Base-by-base conservation (phyloP, 1,284 basidiomycete genomes). In the Porphyrellus sp. region DNA sequence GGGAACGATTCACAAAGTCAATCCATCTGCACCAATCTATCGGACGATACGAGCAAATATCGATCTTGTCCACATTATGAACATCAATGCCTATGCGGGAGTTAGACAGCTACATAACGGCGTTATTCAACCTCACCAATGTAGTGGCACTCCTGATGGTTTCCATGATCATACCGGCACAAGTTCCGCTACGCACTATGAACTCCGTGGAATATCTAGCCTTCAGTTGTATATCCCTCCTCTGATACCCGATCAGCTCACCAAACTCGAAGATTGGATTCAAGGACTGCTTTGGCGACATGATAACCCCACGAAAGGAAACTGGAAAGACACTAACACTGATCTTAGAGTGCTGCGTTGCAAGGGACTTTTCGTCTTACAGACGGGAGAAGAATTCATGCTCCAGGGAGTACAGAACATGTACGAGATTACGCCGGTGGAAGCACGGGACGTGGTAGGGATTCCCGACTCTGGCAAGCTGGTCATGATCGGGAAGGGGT, bases 401-500 rank as follows among this genome's bases (percentile, higher is more conserved):
- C 70, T 96, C 31, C 93, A 97, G 64, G 93, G 93, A 3, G 93
- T 97, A 12, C 76, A 88, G 56, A 90, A 77, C 61, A 77, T 95
- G 68, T 96, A 93, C 64, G 93, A 97, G 59, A 78, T 94, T 18
- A 72, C 74, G 3, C 71, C 77, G 51, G 70, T 85, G 53, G 67
- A 70, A 18, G 67, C 57, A 20, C 62, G 61, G 40, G 70, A 73
- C 39, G 65, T 67, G 18, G 57, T 81, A 33, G 82, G 78, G 1
- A 61, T 81, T 33, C 78, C 81, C 0, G 78, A 80, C 41, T 70
- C 68, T 34, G 90, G 91, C 16, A 94, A 94, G 72, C 63, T 97
- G 25, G 90, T 95, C 2, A 77, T 97, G 52, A 96, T 97, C 51
- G 93, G 93, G 9, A 86, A 86, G 60, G 88, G 89, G 1, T 68